A percentile compares a stretch with the other conserved stretches of the same genome.
Evolutionary conservation across 768 basidiomycete genomes (phyloP).

Genomic region (Podaxis pistillaris): DNA sequence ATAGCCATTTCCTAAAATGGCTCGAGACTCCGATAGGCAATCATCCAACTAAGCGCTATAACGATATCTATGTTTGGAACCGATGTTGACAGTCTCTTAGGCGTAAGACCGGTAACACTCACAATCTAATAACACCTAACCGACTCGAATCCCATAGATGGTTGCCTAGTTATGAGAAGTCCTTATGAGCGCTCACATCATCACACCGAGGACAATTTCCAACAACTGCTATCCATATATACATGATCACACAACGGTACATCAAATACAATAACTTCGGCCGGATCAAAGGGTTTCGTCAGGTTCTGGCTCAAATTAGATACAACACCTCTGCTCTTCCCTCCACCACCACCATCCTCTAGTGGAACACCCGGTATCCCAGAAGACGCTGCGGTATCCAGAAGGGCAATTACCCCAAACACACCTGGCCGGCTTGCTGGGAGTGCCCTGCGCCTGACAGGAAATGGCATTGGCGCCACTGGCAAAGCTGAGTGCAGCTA

Average conservation of each 20-base stretch:
- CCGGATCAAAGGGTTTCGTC: background rate
- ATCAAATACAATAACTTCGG: background rate
- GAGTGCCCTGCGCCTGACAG: slow-evolving; percentile 10
- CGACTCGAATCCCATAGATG: too few species aligned
- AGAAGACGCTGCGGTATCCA: slow-evolving; percentile 13
- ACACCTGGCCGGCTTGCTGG: background rate
- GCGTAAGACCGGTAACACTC: too few species aligned
- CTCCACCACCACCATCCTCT: background rate
- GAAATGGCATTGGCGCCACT: slow-evolving; percentile 10
- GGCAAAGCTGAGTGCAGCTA: slow-evolving; percentile 9
- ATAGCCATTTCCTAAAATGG: too few species aligned
- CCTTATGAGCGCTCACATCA: too few species aligned
- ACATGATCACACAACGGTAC: background rate
- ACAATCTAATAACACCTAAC: too few species aligned
- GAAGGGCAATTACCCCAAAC: slow-evolving; percentile 6
- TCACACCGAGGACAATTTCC: too few species aligned
- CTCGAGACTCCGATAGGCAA: too few species aligned
- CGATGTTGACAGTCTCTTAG: too few species aligned
- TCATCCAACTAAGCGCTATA: too few species aligned
- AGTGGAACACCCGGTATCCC: slow-evolving; percentile 6
- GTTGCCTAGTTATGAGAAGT: too few species aligned
- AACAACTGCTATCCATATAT: background rate
- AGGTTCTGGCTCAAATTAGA: background rate
- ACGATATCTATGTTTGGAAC: too few species aligned
- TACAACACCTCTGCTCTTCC: slow-evolving; percentile 7